Conservation (phyloP, 805 yeast species). For the Pichia rugopelliculosa region DNA sequence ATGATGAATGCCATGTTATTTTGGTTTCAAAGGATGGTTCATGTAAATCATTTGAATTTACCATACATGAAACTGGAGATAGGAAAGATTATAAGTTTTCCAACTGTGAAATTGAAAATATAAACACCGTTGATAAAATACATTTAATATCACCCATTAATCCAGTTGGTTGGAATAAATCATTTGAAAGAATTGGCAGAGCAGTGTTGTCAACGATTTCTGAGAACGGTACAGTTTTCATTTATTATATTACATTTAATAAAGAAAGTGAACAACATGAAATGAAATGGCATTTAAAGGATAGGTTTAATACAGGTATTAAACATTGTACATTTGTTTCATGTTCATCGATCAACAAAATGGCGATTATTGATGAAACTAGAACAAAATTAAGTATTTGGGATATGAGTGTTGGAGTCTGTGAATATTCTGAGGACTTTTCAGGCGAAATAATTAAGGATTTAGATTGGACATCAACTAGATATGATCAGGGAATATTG, state of each 20-base stretch:
- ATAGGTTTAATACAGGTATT: conserved; percentile 49
- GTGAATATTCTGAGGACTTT: conserved; percentile 52
- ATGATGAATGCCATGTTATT: conserved; percentile 36
- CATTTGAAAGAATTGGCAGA: conserved; percentile 25
- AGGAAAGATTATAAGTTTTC: conserved; percentile 25
- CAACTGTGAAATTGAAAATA: conserved; percentile 18
- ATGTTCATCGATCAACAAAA: conserved; percentile 69
- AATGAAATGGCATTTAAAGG: conserved; percentile 48
- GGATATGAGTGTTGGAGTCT: conserved; percentile 62
- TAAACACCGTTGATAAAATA: conserved; percentile 29
- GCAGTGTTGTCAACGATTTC: conserved; percentile 55
- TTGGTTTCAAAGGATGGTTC: conserved; percentile 38
- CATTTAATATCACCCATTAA: conserved; percentile 45
- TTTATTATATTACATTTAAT: conserved; percentile 37
- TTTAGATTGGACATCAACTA: conserved; percentile 81
- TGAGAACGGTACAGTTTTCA: conserved; percentile 38
- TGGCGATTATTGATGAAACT: conserved; percentile 61
- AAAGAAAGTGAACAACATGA: neutral
- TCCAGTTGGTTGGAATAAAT: conserved; percentile 51
- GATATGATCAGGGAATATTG: conserved; percentile 58
- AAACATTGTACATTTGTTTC: conserved; percentile 44
- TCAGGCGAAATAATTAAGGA: conserved; percentile 43
- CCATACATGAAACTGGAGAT: conserved; percentile 18
- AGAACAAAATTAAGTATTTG: conserved; percentile 59
- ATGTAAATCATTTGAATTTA: conserved; percentile 37